Evolutionary conservation across 2,329 filamentous ascomycete genomes (phyloP).

Genomic region (Colletotrichum camelliae): DNA sequence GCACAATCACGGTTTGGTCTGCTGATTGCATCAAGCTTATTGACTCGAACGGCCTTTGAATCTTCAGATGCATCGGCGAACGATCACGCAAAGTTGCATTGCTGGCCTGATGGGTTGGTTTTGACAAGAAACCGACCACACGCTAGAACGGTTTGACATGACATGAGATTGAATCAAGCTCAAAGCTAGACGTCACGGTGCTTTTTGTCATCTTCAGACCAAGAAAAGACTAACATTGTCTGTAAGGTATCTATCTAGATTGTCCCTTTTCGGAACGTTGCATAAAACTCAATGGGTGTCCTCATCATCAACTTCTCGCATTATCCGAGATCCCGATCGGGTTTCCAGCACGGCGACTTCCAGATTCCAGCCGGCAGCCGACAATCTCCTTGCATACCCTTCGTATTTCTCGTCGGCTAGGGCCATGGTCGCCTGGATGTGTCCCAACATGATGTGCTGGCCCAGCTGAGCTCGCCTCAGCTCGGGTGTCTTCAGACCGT

Average conservation of each 20-base stretch:
- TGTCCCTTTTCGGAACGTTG: not conserved
- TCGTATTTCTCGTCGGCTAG: not conserved
- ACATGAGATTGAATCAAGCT: not conserved
- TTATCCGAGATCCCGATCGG: conserved; percentile 12
- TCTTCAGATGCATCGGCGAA: not conserved
- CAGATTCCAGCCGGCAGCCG: conserved; percentile 7
- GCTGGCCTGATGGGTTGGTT: not conserved
- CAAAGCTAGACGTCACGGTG: not conserved
- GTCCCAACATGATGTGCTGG: not conserved
- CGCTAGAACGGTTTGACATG: not conserved
- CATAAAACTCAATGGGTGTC: not conserved
- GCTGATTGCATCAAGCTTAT: not conserved
- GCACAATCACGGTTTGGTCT: not conserved
- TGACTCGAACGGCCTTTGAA: not conserved
- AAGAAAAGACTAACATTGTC: not conserved
- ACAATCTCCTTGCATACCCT: not conserved
- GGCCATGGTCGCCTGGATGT: not conserved
- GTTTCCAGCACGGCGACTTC: conserved; percentile 11
- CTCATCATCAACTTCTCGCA: not conserved
- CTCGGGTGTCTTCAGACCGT: not conserved
- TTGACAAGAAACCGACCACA: not conserved
- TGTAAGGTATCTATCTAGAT: not conserved
- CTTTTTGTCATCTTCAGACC: not conserved
- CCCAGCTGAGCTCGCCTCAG: not conserved
- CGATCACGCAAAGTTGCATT: not conserved